These are phyloP conservation scores for Globisporangium megalacanthum DNA, from an alignment of 352 stramenopile genomes.

Conservation along the genomic window DNA sequence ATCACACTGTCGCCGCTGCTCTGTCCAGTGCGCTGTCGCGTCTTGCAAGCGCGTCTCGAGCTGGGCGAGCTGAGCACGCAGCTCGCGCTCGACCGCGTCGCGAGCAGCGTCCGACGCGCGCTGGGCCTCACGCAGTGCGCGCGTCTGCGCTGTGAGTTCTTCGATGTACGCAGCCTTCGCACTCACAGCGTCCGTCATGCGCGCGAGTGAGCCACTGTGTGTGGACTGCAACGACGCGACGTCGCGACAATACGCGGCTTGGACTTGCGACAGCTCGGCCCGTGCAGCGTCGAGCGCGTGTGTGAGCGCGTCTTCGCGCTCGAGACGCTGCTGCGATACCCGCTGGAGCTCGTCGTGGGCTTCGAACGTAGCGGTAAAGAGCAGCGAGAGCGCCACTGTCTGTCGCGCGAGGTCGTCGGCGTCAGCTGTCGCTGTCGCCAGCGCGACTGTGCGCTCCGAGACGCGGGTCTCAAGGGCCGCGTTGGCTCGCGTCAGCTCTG, in stretches of 20 bases:
- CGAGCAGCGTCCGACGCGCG: conserved; percentile 31
- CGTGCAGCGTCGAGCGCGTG: neutral
- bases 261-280: neutral
- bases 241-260: conserved; percentile 7
- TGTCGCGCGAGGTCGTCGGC: neutral
- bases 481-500: neutral
- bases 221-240: conserved; percentile 10
- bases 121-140: conserved; percentile 11
- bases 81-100: conserved; percentile 13
- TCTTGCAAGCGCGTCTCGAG: conserved; percentile 1
- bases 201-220: conserved; percentile 18
- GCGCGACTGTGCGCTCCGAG: neutral
- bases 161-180: conserved; percentile 32
- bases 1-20: conserved; percentile 16
- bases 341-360: conserved; percentile 1
- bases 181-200: conserved; percentile 35
- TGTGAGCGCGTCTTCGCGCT: conserved; percentile 10
- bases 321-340: conserved; percentile 8
- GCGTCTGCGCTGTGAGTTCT: conserved; percentile 19
- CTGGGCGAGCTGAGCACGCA: neutral
- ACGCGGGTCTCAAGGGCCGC: neutral
- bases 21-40: neutral
- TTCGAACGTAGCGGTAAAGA: conserved; percentile 8
- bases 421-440: neutral
- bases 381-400: conserved; percentile 1